Percentiles rank a stretch among this genome's conserved stretches.
Conservation (phyloP, 176 grass and related monocot species). For the Microstegium vimineum region DNA sequence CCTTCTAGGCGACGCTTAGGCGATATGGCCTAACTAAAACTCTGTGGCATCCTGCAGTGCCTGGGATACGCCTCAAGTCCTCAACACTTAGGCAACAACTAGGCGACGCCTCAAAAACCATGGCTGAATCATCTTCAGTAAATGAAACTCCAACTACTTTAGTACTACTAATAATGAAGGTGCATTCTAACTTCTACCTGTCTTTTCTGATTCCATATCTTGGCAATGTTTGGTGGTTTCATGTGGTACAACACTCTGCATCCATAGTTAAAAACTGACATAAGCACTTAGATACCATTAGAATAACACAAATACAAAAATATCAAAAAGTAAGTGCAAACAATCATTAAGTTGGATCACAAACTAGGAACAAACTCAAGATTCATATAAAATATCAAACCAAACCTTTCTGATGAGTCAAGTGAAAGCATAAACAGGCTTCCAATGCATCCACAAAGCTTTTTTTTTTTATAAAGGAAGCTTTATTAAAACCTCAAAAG, state of each 20-base stretch:
- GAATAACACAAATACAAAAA: slow-evolving; percentile 22
- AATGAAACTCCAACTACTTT: slow-evolving; percentile 1
- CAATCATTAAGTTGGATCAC: not conserved
- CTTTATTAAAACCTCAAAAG: too few relatives aligned
- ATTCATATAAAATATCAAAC: not conserved
- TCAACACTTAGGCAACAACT: too few relatives aligned
- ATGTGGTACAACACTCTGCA: slow-evolving; percentile 23
- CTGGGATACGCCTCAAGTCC: too few relatives aligned
- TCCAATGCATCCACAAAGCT: not conserved
- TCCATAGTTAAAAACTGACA: slow-evolving; percentile 20
- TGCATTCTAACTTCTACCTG: slow-evolving; percentile 27
- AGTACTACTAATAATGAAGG: not conserved
- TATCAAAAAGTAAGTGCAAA: slow-evolving; percentile 1
- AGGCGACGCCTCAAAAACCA: too few relatives aligned
- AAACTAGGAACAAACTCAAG: not conserved
- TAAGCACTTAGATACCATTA: slow-evolving; percentile 18
- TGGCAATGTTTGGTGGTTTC: slow-evolving; percentile 20
- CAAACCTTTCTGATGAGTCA: not conserved
- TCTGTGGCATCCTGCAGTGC: too few relatives aligned
- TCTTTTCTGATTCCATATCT: slow-evolving; percentile 16
- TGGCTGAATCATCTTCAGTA: not conserved
- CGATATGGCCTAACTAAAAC: too few relatives aligned
- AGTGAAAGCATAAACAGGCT: not conserved
- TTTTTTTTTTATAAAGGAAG: too few relatives aligned
- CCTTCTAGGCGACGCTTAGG: too few relatives aligned